phyloP scores from a whole-genome alignment of 2,329 filamentous ascomycete genomes.

The Akanthomyces lecanii region DNA sequence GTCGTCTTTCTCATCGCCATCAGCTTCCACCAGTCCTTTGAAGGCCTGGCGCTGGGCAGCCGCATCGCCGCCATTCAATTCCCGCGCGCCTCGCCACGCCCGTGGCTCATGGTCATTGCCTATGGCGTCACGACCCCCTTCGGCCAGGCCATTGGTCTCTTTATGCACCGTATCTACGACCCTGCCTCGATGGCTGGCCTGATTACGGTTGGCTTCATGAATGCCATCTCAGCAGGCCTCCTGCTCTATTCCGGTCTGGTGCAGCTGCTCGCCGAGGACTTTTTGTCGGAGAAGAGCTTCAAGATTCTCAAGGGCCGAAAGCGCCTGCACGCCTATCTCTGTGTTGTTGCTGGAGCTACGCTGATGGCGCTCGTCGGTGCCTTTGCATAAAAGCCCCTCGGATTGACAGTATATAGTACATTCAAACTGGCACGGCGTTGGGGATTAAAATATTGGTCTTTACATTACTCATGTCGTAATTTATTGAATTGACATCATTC shows the following conservation, averaged over 20 bases:
- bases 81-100: conserved; percentile 65
- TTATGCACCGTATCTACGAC: conserved; percentile 75
- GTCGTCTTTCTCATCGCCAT: conserved; percentile 77
- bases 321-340: conserved; percentile 57
- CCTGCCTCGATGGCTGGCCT: conserved; percentile 71
- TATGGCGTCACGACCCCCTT: conserved; percentile 76
- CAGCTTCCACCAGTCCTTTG: conserved; percentile 82
- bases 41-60: conserved; percentile 79
- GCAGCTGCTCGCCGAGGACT: conserved; percentile 81
- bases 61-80: conserved; percentile 83
- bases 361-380: conserved; percentile 70
- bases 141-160: conserved; percentile 76
- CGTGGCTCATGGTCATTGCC: conserved; percentile 77
- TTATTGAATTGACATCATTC: neutral
- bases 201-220: conserved; percentile 81
- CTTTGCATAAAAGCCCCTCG: conserved; percentile 51
- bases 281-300: conserved; percentile 72
- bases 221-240: conserved; percentile 76
- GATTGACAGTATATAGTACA: neutral
- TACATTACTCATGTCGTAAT: neutral
- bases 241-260: conserved; percentile 79
- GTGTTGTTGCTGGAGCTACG: conserved; percentile 60
- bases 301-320: conserved; percentile 57
- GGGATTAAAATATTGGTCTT: neutral
- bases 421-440: conserved; percentile 10